Evolutionary conservation across 768 basidiomycete species (phyloP).

Genomic region (Omphalotus guepiniiformis): DNA sequence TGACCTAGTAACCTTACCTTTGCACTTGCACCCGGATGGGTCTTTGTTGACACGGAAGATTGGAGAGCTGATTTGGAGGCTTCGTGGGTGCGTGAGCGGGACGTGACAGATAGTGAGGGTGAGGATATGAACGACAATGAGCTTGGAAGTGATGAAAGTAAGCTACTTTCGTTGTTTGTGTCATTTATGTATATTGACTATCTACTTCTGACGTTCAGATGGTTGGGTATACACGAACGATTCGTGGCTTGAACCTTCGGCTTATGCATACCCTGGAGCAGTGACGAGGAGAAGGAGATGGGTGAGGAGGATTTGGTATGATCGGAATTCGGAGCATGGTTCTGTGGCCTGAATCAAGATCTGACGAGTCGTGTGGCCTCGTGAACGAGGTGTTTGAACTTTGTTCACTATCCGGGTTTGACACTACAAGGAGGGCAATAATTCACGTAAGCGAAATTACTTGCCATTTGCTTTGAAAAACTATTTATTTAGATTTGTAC

Average conservation of each 20-base stretch:
- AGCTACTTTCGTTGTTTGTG: background rate
- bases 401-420: too few relatives aligned
- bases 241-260: slow-evolving; percentile 55
- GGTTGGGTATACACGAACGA: slow-evolving; percentile 86
- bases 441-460: too few relatives aligned
- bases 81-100: slow-evolving; percentile 38
- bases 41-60: slow-evolving; percentile 70
- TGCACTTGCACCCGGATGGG: slow-evolving; percentile 69
- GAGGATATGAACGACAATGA: background rate
- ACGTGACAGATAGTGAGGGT: background rate
- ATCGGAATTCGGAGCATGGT: too few relatives aligned
- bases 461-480: too few relatives aligned
- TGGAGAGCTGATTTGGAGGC: slow-evolving; percentile 68
- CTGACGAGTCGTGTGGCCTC: too few relatives aligned
- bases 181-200: background rate
- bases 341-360: too few relatives aligned
- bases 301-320: slow-evolving; percentile 65
- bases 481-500: too few relatives aligned
- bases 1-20: slow-evolving; percentile 71
- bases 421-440: too few relatives aligned
- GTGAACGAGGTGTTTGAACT: too few relatives aligned
- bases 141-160: slow-evolving; percentile 24
- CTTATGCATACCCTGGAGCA: slow-evolving; percentile 34
- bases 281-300: slow-evolving; percentile 69
- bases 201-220: slow-evolving; percentile 30